Evolutionary conservation across 495 filamentous ascomycete species (phyloP), one percentile per base, ranked within the genome.

Genomic region (Daldinia loculata): DNA sequence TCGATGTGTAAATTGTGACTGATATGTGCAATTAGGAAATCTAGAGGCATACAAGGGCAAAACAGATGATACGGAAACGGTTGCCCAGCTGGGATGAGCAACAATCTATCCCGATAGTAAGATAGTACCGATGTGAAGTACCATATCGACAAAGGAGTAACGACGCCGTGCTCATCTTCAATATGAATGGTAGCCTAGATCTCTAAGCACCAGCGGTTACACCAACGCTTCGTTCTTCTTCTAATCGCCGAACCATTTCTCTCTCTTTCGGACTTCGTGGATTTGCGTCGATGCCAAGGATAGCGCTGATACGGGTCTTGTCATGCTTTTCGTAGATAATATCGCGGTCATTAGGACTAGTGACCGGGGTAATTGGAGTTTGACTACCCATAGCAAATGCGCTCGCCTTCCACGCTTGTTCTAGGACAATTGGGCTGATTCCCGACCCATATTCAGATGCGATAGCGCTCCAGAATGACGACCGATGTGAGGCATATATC

Each of bases 401-500:
- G 56, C 76, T 83, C n/a, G 83, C 79, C 67, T 86, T 85, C 91
- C 91, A 93, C 7, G 89, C 86, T 67, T 89, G 86, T 76, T 93
- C 91, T 15, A 93, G 82, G 15, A 88, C 81, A 22, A 85, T 81
- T 11, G 89, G 88, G 50, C 88, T 88, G 4, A 89, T 83, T 43
- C 87, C 86, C 4, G 78, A 71, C 56, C 91, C 91, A 66, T 94
- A 94, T 57, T 91, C 89, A 36, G 84, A 78, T 22, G 92, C 91
- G 38, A 94, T 85, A 43, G 84, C 84, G 51, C 83, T 83, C 92
- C 92, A 94, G 78, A 94, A 94, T 12, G 86, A 86, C 36, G 85
- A 80, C 34, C 90, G 87, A 72, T 92, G 90, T 12, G 85, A 82
- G 59, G 89, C 86, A 76, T 94, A 93, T 55, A 93, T 85, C 48